Base-by-base conservation (phyloP, 2,329 filamentous ascomycete genomes). In the Claviceps digitariae region DNA sequence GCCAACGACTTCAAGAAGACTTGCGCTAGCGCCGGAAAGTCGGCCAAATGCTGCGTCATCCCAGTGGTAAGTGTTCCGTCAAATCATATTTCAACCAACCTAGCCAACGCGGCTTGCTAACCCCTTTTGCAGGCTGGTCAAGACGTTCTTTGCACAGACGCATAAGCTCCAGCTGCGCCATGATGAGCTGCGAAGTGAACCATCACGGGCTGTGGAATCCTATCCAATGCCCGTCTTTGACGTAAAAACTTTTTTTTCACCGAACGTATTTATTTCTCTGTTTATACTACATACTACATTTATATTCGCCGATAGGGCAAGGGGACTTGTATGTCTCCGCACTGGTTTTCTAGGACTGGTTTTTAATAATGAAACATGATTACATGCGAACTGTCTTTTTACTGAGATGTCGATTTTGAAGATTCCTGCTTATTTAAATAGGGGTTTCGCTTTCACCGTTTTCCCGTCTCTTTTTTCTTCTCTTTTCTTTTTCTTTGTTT, bases 41-140 rank as follows among this genome's bases (percentile, higher is more conserved):
- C 43, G 47, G 23, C 57, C 2, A 6, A 20, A 3, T 59, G 57
- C 55, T 59, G 57, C 31, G 55, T 55, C 41, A 1, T 53, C 6
- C 57, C 57, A 3, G 12, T 57, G 25, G 55, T 59, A 9, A 53
- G 55, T 40, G 41, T 45, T 15, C n/a, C 13, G 12, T 36, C 12
- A 36, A 43, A 20, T 13, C 9, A 4, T 38, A 15, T 23, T 25
- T 21, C 12, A 13, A 10, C 4, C 12, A 9, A 5, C 15, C 3
- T n/a, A 9, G 21, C 17, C 20, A 21, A 20, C 6, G 6, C 12
- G 13, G 21, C 12, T 2, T 27, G 27, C 52, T 53, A 38, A 50
- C 48, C 8, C 12, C 2, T 1, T n/a, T 36, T 7, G 2, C 40
- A 55, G 53, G 46, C 47, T 40, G 50, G 46, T 9, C 53, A 55